Conservation (phyloP, 2,329 filamentous ascomycete species). For the Pseudogymnoascus sp. region DNA sequence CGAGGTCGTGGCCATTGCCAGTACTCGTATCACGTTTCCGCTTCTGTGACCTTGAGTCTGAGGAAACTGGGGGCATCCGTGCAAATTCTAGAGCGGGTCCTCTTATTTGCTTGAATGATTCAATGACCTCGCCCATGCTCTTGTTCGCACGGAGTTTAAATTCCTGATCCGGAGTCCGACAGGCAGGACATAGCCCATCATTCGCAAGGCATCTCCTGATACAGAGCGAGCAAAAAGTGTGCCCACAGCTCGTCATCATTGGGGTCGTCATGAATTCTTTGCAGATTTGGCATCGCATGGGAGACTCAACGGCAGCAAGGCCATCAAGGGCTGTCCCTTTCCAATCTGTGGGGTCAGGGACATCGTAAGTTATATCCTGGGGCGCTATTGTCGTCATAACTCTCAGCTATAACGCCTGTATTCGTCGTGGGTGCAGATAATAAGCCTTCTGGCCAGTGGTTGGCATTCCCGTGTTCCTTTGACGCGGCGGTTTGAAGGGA, state of each 20-base stretch:
- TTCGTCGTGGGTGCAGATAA: neutral
- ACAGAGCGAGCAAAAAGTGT: slow-evolving; percentile 95
- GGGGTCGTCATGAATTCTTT: slow-evolving; percentile 95
- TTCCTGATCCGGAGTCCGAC: slow-evolving; percentile 72
- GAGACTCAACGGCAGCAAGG: slow-evolving; percentile 68
- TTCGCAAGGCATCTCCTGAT: slow-evolving; percentile 78
- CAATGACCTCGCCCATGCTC: slow-evolving; percentile 76
- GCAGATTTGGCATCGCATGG: slow-evolving; percentile 91
- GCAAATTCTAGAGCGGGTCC: slow-evolving; percentile 58
- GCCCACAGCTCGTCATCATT: slow-evolving; percentile 88
- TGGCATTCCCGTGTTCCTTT: neutral
- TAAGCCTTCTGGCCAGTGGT: neutral
- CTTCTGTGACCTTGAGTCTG: slow-evolving; percentile 38
- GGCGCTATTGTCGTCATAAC: neutral
- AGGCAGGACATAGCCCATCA: slow-evolving; percentile 83
- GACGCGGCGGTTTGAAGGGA: neutral
- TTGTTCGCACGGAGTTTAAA: slow-evolving; percentile 78
- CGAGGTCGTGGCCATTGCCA: neutral
- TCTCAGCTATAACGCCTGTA: neutral
- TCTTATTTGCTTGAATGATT: slow-evolving; percentile 64
- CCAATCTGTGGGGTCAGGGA: slow-evolving; percentile 83
- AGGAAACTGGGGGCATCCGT: slow-evolving; percentile 33
- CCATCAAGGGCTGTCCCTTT: slow-evolving; percentile 59
- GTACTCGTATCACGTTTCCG: slow-evolving; percentile 37
- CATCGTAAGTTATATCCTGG: slow-evolving; percentile 27